A percentile compares a stretch with the other conserved stretches of the same genome.
Conservation (phyloP, 371 early-diverging fungal genomes). For the Neoconidiobolus thromboides region DNA sequence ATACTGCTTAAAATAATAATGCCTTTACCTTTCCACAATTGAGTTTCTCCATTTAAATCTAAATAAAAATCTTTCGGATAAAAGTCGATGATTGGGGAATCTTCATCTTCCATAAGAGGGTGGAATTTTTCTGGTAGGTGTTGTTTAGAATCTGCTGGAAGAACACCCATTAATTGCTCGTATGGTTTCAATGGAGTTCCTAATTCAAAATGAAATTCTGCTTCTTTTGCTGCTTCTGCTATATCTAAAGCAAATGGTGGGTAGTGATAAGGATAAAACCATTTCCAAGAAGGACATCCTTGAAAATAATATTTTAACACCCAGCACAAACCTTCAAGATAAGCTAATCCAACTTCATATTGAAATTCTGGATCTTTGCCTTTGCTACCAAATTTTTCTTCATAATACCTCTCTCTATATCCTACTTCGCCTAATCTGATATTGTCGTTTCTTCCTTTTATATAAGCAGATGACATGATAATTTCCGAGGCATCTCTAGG, state of each 20-base stretch:
- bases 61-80: conserved; percentile 84
- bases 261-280: conserved; percentile 98
- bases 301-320: conserved; percentile 93
- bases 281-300: conserved; percentile 91
- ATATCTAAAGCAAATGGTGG: conserved; percentile 93
- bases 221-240: conserved; percentile 37
- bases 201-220: conserved; percentile 54
- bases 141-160: conserved; percentile 71
- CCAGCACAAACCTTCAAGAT: conserved; percentile 97
- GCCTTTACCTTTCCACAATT: conserved; percentile 80
- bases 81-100: conserved; percentile 76
- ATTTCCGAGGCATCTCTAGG: too few species aligned
- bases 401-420: conserved; percentile 82
- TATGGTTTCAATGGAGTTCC: conserved; percentile 82
- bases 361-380: conserved; percentile 46
- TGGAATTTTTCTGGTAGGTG: conserved; percentile 71
- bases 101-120: conserved; percentile 59
- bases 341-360: conserved; percentile 52
- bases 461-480: too few species aligned
- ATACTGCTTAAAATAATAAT: neutral
- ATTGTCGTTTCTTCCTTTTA: neutral
- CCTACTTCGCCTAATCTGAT: conserved; percentile 57
- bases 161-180: conserved; percentile 96
- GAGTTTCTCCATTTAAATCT: conserved; percentile 96
- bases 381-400: conserved; percentile 56